phyloP scores from a whole-genome alignment of 495 filamentous ascomycete genomes.

The Pseudevernia furfuracea region DNA sequence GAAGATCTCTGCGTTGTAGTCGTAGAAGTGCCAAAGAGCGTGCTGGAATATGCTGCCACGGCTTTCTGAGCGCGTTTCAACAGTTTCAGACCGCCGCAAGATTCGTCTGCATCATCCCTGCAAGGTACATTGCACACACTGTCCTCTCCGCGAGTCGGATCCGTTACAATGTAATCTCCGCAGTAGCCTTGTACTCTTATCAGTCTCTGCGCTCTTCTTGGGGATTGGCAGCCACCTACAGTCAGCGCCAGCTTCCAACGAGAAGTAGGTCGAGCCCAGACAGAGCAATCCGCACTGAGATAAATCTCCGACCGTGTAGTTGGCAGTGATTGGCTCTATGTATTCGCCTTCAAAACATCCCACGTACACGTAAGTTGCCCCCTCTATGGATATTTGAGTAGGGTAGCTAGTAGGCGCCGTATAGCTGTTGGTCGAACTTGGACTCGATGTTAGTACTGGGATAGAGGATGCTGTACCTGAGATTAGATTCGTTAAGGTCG shows the following conservation, averaged over 20 bases:
- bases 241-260: background rate
- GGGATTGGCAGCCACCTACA: background rate
- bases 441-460: background rate
- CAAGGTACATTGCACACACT: background rate
- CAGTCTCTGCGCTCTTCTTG: background rate
- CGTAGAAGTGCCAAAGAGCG: background rate
- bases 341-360: slow-evolving; percentile 4
- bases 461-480: background rate
- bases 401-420: background rate
- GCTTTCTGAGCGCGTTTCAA: background rate
- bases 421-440: background rate
- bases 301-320: background rate
- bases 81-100: background rate
- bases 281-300: background rate
- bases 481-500: background rate
- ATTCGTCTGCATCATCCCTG: background rate
- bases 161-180: background rate
- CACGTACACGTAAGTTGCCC: background rate
- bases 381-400: background rate
- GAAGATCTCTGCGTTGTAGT: background rate
- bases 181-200: background rate
- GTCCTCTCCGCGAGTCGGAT: background rate
- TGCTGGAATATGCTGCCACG: background rate
- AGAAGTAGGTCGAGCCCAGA: background rate
- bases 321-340: background rate